Evolutionary conservation across 345 rosid genomes (phyloP).

Genomic region (Populus nigra): DNA sequence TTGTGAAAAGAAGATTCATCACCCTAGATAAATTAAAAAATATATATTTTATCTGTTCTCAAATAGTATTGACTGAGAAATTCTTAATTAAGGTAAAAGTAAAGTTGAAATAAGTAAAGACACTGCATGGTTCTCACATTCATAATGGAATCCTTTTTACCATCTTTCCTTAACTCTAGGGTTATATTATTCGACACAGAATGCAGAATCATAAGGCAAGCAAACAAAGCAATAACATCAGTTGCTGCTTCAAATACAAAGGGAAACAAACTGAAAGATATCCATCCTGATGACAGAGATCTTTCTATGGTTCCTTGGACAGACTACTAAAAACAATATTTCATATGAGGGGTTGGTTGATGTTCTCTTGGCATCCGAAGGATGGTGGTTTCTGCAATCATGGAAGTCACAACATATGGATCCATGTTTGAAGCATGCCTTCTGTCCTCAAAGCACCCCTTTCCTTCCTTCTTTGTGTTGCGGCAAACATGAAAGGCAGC

Average conservation of each 20-base stretch:
- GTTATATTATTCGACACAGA: neutral
- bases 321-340: neutral
- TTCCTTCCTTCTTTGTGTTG: conserved; percentile 17
- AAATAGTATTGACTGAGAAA: too few relatives aligned
- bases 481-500: conserved; percentile 21
- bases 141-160: too few relatives aligned
- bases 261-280: neutral
- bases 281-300: neutral
- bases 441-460: conserved; percentile 25
- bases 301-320: neutral
- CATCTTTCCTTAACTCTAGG: too few relatives aligned
- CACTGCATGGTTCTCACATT: too few relatives aligned
- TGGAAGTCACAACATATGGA: conserved; percentile 20
- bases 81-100: too few relatives aligned
- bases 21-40: too few relatives aligned
- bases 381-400: conserved; percentile 24
- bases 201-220: neutral
- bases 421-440: conserved; percentile 27
- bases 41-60: too few relatives aligned
- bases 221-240: neutral
- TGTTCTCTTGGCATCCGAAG: conserved; percentile 17
- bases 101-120: conserved; percentile 2
- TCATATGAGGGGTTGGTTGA: neutral
- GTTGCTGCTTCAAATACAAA: neutral
- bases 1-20: too few relatives aligned